Evolutionary conservation across 257 asterid genomes (phyloP), one percentile per base, ranked within the genome.

Genomic region (Solanum virginianum): DNA sequence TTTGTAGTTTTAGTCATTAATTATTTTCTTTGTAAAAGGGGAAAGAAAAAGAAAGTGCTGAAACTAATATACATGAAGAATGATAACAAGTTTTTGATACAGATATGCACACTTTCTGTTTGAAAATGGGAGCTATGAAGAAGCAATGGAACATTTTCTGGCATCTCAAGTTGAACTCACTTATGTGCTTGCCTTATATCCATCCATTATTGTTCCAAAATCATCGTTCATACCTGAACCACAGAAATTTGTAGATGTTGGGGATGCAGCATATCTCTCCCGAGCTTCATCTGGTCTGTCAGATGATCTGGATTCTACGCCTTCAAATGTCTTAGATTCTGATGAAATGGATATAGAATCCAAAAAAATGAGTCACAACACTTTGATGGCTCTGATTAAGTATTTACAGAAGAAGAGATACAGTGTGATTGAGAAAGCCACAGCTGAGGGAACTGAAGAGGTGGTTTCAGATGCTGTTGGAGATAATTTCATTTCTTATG

Each of bases 371-470:
- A 95, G 91, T 92, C 98, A 97, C 91, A 95, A 97, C 88, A 92
- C 98, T 87, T 92, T 97, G 87, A 95, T 97, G 98, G 99, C 97
- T 88, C 98, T 97, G 79, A 94, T 95, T 80, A 94, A 93, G 93
- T 95, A 91, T 92, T 89, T 97, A 92, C 98, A 95, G 92, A 92
- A 91, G 89, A 97, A 91, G 91, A 91, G 99, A 90, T 92, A 87
- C 63, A 83, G 90, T 86, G 89, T 95, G 26, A 89, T 97, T 84
- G 99, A 97, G 80, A 97, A 93, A 90, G 99, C 99, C 86, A 93
- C 99, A 56, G 93, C 98, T 16, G 99, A 97, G 90, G 97, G 98
- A 88, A 95, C 99, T 74, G 99, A 95, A 88, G 99, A 97, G 92
- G 98, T 92, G 70, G 99, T 97, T 90, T 97, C 97, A 86, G 97